Evolutionary conservation across 805 yeast genomes (phyloP), one percentile per base, ranked within the genome.

Genomic region (Metschnikowia similis): DNA sequence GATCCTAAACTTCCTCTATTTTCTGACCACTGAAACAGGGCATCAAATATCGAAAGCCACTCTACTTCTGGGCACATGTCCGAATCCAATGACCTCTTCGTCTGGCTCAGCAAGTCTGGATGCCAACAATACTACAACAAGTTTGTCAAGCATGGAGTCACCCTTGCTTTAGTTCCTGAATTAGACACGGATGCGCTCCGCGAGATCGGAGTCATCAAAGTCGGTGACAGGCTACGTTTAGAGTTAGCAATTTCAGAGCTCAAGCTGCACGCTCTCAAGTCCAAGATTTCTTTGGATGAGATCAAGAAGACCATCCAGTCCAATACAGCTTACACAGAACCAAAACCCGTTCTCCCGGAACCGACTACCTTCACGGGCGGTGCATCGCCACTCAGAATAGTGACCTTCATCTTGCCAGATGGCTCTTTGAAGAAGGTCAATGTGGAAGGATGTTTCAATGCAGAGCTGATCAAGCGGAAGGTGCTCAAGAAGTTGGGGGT

Each of bases 181-280:
- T 67, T 84, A 40, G 96, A 88, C 59, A 73, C 77, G 39, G 72
- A 68, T 6, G 80, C 89, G 0, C 74, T 92, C 49, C 79, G 76
- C 43, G 94, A 85, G 49, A 63, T 94, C 9, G 96, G 96, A 0
- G 66, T 92, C 9, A 54, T 59, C n/a, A 85, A 81, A 55, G 80
- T 92, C 13, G 97, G 98, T 1, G 98, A 94, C 64, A 71, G 97
- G 28, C 72, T 92, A 17, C 72, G 85, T 29, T 66, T 92, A 9
- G 81, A 84, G 58, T 71, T 80, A 13, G 83, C 85, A 17, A 73
- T 87, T 3, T 71, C 77, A 30, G 64, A 71, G 38, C 58, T 82
- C 49, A 73, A 79, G 16, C 51, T 47, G 46, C 31, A 48, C 11
- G 14, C 30, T 6, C 47, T 56, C 17, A 43, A 36, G 39, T 49